Evolutionary conservation across 1,139 yeast genomes (phyloP).

Genomic region (Zhuliangozyma blackwelliae): DNA sequence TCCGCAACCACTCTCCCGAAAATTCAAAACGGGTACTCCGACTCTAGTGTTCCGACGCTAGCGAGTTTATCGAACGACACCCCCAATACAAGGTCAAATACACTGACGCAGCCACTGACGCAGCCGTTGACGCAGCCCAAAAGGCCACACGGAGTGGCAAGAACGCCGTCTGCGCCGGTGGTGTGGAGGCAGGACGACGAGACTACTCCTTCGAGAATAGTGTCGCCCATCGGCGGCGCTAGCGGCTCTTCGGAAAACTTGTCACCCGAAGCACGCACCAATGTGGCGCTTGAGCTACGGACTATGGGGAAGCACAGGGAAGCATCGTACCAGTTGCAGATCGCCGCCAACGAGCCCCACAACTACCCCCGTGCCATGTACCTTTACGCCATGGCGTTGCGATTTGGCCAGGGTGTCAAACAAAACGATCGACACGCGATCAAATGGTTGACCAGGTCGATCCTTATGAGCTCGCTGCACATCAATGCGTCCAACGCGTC

Average conservation of each 20-base stretch:
- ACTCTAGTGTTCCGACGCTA: no score
- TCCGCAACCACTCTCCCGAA: no score
- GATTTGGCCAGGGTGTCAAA: slow-evolving; percentile 69
- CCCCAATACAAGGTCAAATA: no score
- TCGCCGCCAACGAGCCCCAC: slow-evolving; percentile 57
- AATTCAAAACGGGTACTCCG: no score
- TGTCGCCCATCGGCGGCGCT: no score
- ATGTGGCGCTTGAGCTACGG: slow-evolving; percentile 51
- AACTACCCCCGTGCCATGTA: slow-evolving; percentile 61
- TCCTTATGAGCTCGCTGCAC: slow-evolving; percentile 15
- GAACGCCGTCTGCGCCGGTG: no score
- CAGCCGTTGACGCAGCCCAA: no score
- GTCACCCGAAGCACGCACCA: slow-evolving; percentile 40
- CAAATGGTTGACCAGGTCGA: slow-evolving; percentile 52
- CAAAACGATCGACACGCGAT: slow-evolving; percentile 55
- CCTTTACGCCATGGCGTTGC: slow-evolving; percentile 63
- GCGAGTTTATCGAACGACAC: no score
- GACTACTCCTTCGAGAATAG: no score
- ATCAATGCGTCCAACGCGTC: slow-evolving; percentile 2
- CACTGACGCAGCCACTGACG: no score
- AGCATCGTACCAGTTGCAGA: slow-evolving; percentile 64
- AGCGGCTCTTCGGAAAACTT: slow-evolving; percentile 1
- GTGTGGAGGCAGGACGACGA: no score
- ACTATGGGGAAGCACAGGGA: slow-evolving; percentile 60
- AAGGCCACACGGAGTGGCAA: no score